These are phyloP conservation scores for Yamagishiella unicocca DNA, from an alignment of 139 green algal genomes.

Conservation along the genomic window DNA sequence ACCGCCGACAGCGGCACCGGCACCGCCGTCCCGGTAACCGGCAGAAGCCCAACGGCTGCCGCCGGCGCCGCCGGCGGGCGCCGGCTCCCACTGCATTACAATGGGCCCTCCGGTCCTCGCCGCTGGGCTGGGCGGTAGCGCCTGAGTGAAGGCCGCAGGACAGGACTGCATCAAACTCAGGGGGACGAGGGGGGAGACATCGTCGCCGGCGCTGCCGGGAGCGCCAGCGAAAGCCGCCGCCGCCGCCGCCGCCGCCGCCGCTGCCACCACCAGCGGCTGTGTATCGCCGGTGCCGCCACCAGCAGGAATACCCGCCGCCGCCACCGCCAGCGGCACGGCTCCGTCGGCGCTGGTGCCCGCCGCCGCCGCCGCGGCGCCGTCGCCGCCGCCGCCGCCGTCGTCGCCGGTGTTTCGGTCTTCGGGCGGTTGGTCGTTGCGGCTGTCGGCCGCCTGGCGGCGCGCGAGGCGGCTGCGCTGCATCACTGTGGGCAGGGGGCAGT, in stretches of 20 bases:
- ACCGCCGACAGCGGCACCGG: background rate
- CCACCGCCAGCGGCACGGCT: background rate
- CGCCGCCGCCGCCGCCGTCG: background rate
- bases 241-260: too few species aligned
- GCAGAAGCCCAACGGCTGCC: too few species aligned
- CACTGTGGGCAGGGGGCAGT: conserved; percentile 81
- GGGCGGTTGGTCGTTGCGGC: background rate
- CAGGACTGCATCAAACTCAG: background rate
- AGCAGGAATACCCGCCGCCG: background rate
- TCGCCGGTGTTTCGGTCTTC: background rate
- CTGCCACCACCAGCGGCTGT: background rate
- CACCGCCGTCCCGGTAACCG: background rate
- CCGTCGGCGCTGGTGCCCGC: background rate
- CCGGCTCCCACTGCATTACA: too few species aligned
- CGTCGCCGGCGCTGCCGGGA: background rate
- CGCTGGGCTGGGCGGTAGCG: background rate
- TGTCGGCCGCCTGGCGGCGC: background rate
- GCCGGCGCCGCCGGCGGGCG: too few species aligned
- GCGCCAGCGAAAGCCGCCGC: background rate
- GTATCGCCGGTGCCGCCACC: background rate
- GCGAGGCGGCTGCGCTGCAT: background rate
- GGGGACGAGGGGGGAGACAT: background rate
- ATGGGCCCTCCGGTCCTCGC: background rate
- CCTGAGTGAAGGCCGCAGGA: conserved; percentile 7
- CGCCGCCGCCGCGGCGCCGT: background rate